A percentile compares a stretch with the other conserved stretches of the same genome.
Conservation (phyloP, 2,329 filamentous ascomycete species). For the Hawksworthiomyces lignivorus region DNA sequence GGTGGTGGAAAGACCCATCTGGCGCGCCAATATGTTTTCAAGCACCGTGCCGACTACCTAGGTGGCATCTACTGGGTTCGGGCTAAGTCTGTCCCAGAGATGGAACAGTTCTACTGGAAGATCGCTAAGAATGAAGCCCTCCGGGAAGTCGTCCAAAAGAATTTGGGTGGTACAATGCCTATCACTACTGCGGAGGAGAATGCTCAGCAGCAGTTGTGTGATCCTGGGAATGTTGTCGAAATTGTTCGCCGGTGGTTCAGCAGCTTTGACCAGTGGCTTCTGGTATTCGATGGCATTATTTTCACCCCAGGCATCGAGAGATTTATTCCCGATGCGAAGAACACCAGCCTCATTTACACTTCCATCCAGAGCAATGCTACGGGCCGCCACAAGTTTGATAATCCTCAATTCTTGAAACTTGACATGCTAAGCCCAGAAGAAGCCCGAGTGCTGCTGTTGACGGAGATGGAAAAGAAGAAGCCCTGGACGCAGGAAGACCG, state of each 20-base stretch:
- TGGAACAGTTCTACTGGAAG: constrained; percentile 56
- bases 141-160: constrained; percentile 28
- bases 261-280: constrained; percentile 53
- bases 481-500: constrained; percentile 48
- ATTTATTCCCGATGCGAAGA: constrained; percentile 57
- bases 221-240: constrained; percentile 42
- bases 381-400: constrained; percentile 52
- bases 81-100: constrained; percentile 50
- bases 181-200: not conserved
- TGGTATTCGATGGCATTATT: constrained; percentile 59
- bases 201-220: constrained; percentile 19
- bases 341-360: constrained; percentile 61
- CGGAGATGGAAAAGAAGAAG: constrained; percentile 52
- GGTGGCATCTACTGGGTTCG: constrained; percentile 65
- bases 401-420: constrained; percentile 48
- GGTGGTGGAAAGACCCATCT: constrained; percentile 64
- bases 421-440: constrained; percentile 47
- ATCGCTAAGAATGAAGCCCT: constrained; percentile 52
- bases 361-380: constrained; percentile 52
- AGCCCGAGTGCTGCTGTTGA: constrained; percentile 52
- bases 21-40: constrained; percentile 59
- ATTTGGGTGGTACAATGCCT: constrained; percentile 23
- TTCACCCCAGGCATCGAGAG: constrained; percentile 49
- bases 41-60: constrained; percentile 49
- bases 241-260: constrained; percentile 56